Evolutionary conservation across 352 stramenopile species (phyloP).

Genomic region (Albugo laibachii): DNA sequence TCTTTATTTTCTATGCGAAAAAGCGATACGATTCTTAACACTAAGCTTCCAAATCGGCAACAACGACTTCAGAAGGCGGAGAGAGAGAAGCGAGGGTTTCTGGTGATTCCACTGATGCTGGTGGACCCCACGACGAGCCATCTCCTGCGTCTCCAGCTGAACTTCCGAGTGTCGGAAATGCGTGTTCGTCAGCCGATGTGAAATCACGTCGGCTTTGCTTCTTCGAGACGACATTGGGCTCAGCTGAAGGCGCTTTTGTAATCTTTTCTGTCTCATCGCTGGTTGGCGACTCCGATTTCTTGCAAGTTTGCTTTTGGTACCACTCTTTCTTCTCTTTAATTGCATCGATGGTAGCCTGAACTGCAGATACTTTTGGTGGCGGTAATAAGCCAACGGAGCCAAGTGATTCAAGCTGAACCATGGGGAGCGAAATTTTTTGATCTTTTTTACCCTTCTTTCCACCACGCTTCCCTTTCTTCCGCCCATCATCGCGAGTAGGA

Average conservation of each 20-base stretch:
- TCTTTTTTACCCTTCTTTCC: conserved; percentile 67
- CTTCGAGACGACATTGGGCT: conserved; percentile 12
- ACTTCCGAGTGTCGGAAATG: conserved; percentile 62
- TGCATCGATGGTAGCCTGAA: conserved; percentile 78
- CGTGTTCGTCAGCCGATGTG: conserved; percentile 48
- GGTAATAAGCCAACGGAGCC: conserved; percentile 80
- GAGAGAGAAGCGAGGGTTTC: too few species aligned
- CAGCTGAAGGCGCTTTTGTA: conserved; percentile 10
- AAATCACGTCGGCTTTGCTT: conserved; percentile 71
- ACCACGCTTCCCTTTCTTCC: conserved; percentile 24
- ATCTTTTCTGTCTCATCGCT: conserved; percentile 3
- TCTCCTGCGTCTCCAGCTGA: conserved; percentile 1
- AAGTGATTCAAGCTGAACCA: conserved; percentile 80
- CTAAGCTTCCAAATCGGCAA: too few species aligned
- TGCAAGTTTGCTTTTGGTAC: conserved; percentile 51
- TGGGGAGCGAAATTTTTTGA: conserved; percentile 50
- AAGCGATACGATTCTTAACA: too few species aligned
- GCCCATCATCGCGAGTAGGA: conserved; percentile 15
- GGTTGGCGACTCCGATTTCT: not conserved
- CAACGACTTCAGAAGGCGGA: too few species aligned
- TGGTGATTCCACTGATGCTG: conserved; percentile 10
- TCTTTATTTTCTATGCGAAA: too few species aligned
- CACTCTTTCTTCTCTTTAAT: conserved; percentile 92
- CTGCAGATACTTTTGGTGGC: conserved; percentile 60
- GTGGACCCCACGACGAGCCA: conserved; percentile 28